Base-by-base conservation (phyloP, 805 yeast species). In the Sugiyamaella smithiae region DNA sequence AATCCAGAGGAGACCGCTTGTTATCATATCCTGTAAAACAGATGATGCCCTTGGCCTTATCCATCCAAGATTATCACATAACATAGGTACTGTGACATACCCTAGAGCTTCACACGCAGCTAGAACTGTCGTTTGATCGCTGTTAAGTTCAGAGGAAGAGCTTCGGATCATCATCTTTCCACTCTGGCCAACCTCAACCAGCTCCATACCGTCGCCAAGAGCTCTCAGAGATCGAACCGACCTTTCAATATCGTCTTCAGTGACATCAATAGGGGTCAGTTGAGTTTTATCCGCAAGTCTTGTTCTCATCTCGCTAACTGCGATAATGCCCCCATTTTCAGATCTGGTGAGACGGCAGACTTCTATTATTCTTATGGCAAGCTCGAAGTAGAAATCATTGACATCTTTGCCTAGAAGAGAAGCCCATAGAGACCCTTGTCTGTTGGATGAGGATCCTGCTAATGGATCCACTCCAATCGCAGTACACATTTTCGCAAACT, bases 381-480 rank as follows among this genome's bases (percentile, higher is more conserved):
- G 66, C 33, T 84, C 88, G 51, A 81, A 78, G 53, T 75, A 74
- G 56, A 77, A 84, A 57, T 84, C 89, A 5, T 70, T 71, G 7
- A 63, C 61, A 32, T 66, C 70, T 12, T 59, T 61, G 17, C 69
- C 66, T 26, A 61, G 60, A 12, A 60, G 55, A 43, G 59, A 64
- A 11, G 75, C 61, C 62, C 69, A 69, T 20, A 67, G 51, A 6
- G 70, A 64, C n/a, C 59, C 56, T 35, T 56, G 51, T 14, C 54
- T 59, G 29, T 60, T 54, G 2, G 60, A 55, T 16, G 64, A 53
- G 9, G 65, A 60, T n/a, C 64, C 58, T 2, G 72, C 71, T 23
- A 90, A 64, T 0, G 96, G 93, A 63, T 90, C 97, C 16, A 89
- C 82, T 1, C 97, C 97, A 24, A 89, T 82, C 56, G 82, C 78